Conservation (phyloP, 2,329 filamentous ascomycete species). For the Geosmithia flava region DNA sequence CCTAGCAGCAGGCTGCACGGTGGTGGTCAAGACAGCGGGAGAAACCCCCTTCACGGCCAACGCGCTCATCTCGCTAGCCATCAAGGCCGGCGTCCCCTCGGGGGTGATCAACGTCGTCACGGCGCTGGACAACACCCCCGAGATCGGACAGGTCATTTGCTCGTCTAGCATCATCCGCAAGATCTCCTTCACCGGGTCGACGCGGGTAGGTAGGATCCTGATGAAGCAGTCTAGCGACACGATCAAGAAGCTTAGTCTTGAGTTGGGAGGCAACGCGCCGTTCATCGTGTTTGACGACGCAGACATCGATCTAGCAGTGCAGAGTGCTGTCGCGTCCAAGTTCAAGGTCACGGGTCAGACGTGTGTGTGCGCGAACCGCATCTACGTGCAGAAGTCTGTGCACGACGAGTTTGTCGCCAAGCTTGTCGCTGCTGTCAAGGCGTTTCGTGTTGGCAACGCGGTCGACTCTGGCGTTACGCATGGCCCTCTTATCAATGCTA, state of each 20-base stretch:
- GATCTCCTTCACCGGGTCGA: constrained; percentile 56
- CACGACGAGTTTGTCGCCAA: constrained; percentile 35
- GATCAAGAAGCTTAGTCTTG: constrained; percentile 59
- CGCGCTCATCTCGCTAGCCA: constrained; percentile 67
- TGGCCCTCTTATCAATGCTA: constrained; percentile 36
- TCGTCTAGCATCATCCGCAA: constrained; percentile 38
- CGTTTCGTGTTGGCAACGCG: constrained; percentile 42
- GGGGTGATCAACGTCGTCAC: constrained; percentile 80
- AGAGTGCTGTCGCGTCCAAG: constrained; percentile 50
- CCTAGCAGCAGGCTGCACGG: constrained; percentile 56
- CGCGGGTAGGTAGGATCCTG: constrained; percentile 27
- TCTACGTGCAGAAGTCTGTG: constrained; percentile 30
- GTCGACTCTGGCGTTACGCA: constrained; percentile 33
- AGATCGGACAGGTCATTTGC: constrained; percentile 47
- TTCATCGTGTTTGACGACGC: constrained; percentile 53
- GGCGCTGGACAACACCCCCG: constrained; percentile 57
- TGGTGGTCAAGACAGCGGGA: constrained; percentile 73
- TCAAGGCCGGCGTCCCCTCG: constrained; percentile 69
- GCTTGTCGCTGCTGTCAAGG: constrained; percentile 31
- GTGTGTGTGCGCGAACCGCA: constrained; percentile 38
- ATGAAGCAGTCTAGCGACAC: constrained; percentile 57
- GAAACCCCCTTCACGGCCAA: constrained; percentile 81
- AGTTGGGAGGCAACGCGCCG: constrained; percentile 41
- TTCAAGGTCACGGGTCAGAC: constrained; percentile 60
- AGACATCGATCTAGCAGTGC: constrained; percentile 52